phyloP scores from a whole-genome alignment of 768 basidiomycete genomes.

The Lactarius deliciosus region DNA sequence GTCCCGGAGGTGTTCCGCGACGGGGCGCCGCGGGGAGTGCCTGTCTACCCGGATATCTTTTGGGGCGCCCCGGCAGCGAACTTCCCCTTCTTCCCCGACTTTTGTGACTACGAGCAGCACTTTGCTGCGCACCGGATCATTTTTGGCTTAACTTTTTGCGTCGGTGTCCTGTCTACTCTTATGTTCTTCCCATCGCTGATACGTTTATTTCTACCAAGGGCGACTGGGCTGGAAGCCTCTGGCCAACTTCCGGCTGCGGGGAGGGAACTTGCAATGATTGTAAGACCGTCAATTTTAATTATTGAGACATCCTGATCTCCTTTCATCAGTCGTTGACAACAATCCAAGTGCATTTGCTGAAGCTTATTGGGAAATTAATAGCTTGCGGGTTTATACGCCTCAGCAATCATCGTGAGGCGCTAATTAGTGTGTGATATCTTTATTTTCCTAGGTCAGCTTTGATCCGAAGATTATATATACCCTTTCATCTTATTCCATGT shows the following conservation, averaged over 20 bases:
- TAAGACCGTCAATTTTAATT: slow-evolving; percentile 36
- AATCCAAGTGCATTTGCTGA: slow-evolving; percentile 56
- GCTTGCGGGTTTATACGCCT: slow-evolving; percentile 53
- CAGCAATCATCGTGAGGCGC: not conserved
- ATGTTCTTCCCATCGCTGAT: not conserved
- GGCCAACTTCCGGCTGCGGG: slow-evolving; percentile 39
- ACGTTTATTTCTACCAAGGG: slow-evolving; percentile 14
- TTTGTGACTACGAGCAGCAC: slow-evolving; percentile 53
- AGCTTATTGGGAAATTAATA: slow-evolving; percentile 73
- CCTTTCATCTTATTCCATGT: no score
- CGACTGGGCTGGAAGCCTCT: slow-evolving; percentile 25
- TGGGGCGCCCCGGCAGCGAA: slow-evolving; percentile 52
- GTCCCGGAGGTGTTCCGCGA: slow-evolving; percentile 46
- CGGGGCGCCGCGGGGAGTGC: slow-evolving; percentile 7
- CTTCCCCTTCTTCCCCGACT: slow-evolving; percentile 43
- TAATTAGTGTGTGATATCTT: no score
- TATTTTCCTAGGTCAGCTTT: no score
- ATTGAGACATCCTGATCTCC: not conserved
- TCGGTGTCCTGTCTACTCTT: slow-evolving; percentile 35
- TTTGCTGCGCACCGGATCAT: slow-evolving; percentile 55
- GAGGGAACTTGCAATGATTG: slow-evolving; percentile 44
- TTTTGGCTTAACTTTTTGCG: slow-evolving; percentile 64
- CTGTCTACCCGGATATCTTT: slow-evolving; percentile 14
- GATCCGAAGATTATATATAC: no score
- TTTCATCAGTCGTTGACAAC: slow-evolving; percentile 51